Evolutionary conservation across 495 filamentous ascomycete genomes (phyloP).

Genomic region (Talaromyces borbonicus): DNA sequence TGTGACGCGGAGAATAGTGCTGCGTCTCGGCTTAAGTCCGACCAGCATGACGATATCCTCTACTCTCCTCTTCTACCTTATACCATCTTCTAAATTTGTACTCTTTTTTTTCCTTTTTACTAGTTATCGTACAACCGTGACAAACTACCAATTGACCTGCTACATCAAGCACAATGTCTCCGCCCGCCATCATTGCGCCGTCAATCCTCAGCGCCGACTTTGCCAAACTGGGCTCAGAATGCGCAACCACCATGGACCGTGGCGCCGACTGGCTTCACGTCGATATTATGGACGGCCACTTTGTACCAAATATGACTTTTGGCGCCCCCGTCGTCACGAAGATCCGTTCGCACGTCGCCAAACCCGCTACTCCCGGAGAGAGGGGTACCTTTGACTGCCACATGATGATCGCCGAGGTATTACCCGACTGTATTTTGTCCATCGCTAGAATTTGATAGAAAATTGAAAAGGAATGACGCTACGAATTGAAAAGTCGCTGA

Average conservation of each 20-base stretch:
- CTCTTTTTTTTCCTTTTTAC: too few species aligned
- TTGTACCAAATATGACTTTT: conserved; percentile 97
- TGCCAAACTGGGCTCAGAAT: conserved; percentile 73
- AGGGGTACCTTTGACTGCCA: conserved; percentile 97
- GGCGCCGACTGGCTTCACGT: conserved; percentile 73
- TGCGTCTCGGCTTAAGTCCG: not conserved
- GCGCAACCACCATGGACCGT: conserved; percentile 66
- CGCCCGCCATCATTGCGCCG: conserved; percentile 86
- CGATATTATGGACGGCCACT: conserved; percentile 96
- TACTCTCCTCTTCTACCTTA: not conserved
- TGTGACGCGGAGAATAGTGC: too few species aligned
- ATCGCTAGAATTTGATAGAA: not conserved
- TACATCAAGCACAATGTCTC: conserved; percentile 51
- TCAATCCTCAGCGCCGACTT: conserved; percentile 98
- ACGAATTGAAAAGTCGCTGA: too few species aligned
- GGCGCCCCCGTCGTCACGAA: conserved; percentile 89
- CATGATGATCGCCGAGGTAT: conserved; percentile 98
- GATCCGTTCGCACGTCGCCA: conserved; percentile 74
- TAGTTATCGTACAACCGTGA: not conserved
- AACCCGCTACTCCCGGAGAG: conserved; percentile 45
- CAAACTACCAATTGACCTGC: not conserved
- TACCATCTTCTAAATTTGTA: not conserved
- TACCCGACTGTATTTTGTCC: not conserved
- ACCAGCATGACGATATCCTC: not conserved
- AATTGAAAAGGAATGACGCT: not conserved